phyloP scores from a whole-genome alignment of 176 grass and related monocot species.

The bread wheat (Triticum aestivum) region IWGSC_CS_RefSeq_v2.1 NC_057810.1:533325411-533325910 shows the following conservation, averaged over 20 bases:
- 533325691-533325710: background rate
- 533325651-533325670: background rate
- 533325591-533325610: background rate
- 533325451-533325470: background rate
- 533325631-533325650: background rate
- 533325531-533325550: too few relatives aligned
- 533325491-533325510: background rate
- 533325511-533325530: background rate
- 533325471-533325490: background rate
- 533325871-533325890: background rate
- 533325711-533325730: background rate
- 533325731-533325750: background rate
- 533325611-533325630: background rate
- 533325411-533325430: background rate
- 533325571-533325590: too few relatives aligned
- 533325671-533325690: background rate
- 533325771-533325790: background rate
- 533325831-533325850: slow-evolving; percentile 39
- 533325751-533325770: background rate
- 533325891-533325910: background rate
- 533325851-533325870: slow-evolving; percentile 29
- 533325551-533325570: too few relatives aligned
- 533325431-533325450: background rate
- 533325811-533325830: background rate
- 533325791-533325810: background rate